Conservation (phyloP, 2,329 filamentous ascomycete genomes). For the Fusarium chuoi region DNA sequence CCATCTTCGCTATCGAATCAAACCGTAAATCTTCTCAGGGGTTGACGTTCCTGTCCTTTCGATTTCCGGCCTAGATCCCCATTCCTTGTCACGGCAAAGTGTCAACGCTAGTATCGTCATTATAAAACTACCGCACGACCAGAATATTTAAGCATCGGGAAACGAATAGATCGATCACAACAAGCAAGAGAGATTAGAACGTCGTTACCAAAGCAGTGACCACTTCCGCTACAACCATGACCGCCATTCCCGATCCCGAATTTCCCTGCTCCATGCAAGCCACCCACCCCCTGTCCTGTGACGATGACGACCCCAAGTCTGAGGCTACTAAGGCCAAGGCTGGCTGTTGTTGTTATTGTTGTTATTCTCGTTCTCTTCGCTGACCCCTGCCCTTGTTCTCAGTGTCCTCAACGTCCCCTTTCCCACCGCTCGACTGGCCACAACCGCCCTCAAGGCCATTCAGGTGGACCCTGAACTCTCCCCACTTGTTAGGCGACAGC, state of each 20-base stretch:
- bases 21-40: constrained; percentile 6
- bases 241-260: constrained; percentile 54
- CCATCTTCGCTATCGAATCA: constrained; percentile 1
- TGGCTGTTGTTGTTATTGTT: constrained; percentile 26
- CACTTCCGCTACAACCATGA: constrained; percentile 48
- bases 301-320: constrained; percentile 24
- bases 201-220: constrained; percentile 27
- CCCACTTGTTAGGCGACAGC: constrained; percentile 78
- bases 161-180: constrained; percentile 30
- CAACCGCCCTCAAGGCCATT: constrained; percentile 78
- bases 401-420: constrained; percentile 84
- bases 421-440: constrained; percentile 80
- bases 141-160: constrained; percentile 2
- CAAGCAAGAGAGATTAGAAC: constrained; percentile 14
- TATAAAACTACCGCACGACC: neutral
- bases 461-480: constrained; percentile 92
- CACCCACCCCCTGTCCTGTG: constrained; percentile 20
- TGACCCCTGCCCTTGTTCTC: constrained; percentile 33
- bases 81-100: constrained; percentile 26
- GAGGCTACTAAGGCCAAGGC: constrained; percentile 10
- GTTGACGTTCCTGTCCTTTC: constrained; percentile 17
- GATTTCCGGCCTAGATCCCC: constrained; percentile 19
- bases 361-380: constrained; percentile 19
- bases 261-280: constrained; percentile 74
- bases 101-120: constrained; percentile 11